Evolutionary conservation across 169 alveolate genomes (phyloP).

Genomic region (Plasmodium falciparum): DNA sequence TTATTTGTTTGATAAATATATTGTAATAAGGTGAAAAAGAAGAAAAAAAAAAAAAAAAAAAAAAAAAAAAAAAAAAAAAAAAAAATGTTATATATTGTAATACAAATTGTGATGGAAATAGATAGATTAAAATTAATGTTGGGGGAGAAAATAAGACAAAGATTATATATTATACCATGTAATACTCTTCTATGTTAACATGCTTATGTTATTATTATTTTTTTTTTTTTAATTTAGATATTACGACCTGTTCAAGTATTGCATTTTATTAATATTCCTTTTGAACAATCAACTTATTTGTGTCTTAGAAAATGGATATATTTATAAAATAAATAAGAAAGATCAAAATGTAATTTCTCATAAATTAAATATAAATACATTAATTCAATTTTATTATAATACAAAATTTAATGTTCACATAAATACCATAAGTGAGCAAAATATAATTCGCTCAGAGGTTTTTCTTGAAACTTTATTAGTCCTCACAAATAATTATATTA

Average conservation of each 20-base stretch:
- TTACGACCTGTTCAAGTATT: neutral
- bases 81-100: too few relatives aligned
- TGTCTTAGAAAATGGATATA: conserved; percentile 10
- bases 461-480: neutral
- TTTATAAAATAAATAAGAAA: neutral
- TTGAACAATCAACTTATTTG: neutral
- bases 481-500: neutral
- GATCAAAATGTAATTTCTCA: neutral
- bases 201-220: neutral
- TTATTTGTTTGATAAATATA: neutral
- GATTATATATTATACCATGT: too few relatives aligned
- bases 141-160: too few relatives aligned
- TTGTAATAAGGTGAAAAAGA: neutral
- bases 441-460: neutral
- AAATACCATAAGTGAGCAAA: neutral
- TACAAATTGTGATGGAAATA: too few relatives aligned
- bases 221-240: neutral
- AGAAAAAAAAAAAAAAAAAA: neutral
- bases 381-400: conserved; percentile 7
- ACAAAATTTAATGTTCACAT: neutral
- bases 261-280: neutral
- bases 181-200: neutral
- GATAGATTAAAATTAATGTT: too few relatives aligned
- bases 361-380: conserved; percentile 10
- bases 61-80: too few relatives aligned